A percentile compares a stretch with the other conserved stretches of the same genome.
Conservation (phyloP, 495 filamentous ascomycete species). For the Trichoderma erinaceum region DNA sequence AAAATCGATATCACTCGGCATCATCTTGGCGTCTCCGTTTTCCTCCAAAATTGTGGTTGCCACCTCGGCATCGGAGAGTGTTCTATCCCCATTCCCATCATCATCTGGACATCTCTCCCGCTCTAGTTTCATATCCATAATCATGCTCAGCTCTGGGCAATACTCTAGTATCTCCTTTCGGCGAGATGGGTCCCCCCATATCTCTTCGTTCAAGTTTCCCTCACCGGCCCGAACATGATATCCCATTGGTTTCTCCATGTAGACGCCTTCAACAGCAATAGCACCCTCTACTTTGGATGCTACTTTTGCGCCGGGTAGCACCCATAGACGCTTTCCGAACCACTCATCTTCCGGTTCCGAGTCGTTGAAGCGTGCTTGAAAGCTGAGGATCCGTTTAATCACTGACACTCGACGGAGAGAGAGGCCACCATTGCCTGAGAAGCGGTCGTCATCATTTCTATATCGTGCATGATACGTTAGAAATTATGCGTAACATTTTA, state of each 20-base stretch:
- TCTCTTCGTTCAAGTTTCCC: constrained; percentile 26
- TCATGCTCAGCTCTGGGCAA: constrained; percentile 45
- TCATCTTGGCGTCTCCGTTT: not conserved
- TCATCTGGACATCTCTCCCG: constrained; percentile 36
- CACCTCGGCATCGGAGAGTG: not conserved
- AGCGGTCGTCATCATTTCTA: constrained; percentile 31
- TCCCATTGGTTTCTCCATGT: constrained; percentile 41
- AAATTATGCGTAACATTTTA: not conserved
- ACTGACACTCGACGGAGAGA: constrained; percentile 42
- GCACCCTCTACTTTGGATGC: constrained; percentile 31
- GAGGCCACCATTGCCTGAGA: constrained; percentile 45
- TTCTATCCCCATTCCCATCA: constrained; percentile 13
- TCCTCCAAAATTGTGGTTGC: not conserved
- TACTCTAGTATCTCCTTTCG: constrained; percentile 41
- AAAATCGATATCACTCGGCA: not conserved
- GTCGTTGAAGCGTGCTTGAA: constrained; percentile 40
- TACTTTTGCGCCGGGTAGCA: constrained; percentile 41
- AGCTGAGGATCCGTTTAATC: constrained; percentile 35
- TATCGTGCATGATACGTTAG: constrained; percentile 9
- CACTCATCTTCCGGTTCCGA: constrained; percentile 45
- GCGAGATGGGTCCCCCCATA: constrained; percentile 35
- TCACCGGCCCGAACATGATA: constrained; percentile 42
- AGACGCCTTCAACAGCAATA: constrained; percentile 43
- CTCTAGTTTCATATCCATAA: constrained; percentile 46
- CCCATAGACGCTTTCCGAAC: constrained; percentile 38